Evolutionary conservation across 306 rosid genomes (phyloP), one percentile per base, ranked within the genome.

Genomic region (Senna tora): DNA sequence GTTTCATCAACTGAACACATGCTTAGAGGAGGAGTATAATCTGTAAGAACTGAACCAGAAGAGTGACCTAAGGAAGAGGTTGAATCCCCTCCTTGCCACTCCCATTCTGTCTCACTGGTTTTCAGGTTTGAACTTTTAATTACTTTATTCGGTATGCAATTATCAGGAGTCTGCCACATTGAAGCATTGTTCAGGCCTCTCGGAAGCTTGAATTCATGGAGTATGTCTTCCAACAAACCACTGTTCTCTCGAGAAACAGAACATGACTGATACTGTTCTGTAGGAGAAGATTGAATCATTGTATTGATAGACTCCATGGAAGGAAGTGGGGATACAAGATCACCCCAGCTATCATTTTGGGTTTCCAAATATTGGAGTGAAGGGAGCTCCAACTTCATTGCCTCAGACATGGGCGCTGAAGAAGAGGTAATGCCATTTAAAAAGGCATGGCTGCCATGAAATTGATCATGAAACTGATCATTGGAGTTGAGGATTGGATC

Each of bases 331-430:
- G 84, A 60, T 67, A 33, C 6, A 53, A 77, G 63, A 20, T 55
- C 67, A 60, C 75, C 90, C 95, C 93, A 88, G 69, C 80, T 74
- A 74, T 79, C 81, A 63, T 72, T 75, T 67, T 75, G 88, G 75
- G 91, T 66, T 77, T 81, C 85, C 59, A 80, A 58, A 85, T 70
- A 83, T 85, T 80, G 92, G 92, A 87, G 86, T 81, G 92, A 87
- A 89, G 92, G 96, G 92, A 89, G 92, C 90, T 89, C 92, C 84
- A 54, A 74, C 89, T 84, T 86, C 90, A 63, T 82, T 42, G 80
- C 65, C 89, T 77, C 84, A 69, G 72, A 47, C 69, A 71, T 28
- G 86, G 89, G 81, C 85, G 17, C 47, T 42, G 91, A 88, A 88
- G 91, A 84, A 60, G 92, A 83, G 83, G 85, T 72, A 79, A 80